These are phyloP conservation scores for Ascoidea rubescens DNA, from an alignment of 805 yeast genomes.

Conservation along the genomic window DNA sequence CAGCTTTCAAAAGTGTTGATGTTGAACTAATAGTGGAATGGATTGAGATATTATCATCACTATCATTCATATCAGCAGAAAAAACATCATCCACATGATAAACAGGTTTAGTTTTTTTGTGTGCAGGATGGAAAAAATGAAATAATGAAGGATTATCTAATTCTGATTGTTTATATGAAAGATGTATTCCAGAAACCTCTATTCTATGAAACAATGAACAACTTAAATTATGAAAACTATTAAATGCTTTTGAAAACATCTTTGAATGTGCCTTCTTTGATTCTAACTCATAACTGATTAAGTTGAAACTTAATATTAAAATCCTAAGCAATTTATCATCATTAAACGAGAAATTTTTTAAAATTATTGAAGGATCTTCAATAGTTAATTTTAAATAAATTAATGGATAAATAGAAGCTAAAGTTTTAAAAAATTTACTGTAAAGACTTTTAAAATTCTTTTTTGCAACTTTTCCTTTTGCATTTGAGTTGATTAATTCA, in stretches of 20 bases:
- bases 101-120: background rate
- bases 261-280: constrained; percentile 8
- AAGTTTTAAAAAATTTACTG: constrained; percentile 7
- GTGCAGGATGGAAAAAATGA: background rate
- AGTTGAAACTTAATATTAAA: constrained; percentile 12
- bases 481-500: constrained; percentile 4
- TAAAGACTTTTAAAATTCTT: constrained; percentile 6
- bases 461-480: background rate
- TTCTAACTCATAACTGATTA: constrained; percentile 5
- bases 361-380: constrained; percentile 23
- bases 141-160: background rate
- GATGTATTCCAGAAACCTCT: constrained; percentile 13
- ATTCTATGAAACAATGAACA: constrained; percentile 11
- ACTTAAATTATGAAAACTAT: constrained; percentile 3
- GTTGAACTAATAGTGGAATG: background rate
- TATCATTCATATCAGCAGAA: background rate
- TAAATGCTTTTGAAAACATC: constrained; percentile 12
- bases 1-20: constrained; percentile 7
- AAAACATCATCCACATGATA: background rate
- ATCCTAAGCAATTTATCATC: constrained; percentile 17
- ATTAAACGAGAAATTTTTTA: constrained; percentile 19
- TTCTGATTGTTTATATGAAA: constrained; percentile 1
- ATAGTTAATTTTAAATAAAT: constrained; percentile 22
- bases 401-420: constrained; percentile 18
- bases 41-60: background rate